Conservation (phyloP, 2,329 filamentous ascomycete species). For the Cyphellophora attinorum region DNA sequence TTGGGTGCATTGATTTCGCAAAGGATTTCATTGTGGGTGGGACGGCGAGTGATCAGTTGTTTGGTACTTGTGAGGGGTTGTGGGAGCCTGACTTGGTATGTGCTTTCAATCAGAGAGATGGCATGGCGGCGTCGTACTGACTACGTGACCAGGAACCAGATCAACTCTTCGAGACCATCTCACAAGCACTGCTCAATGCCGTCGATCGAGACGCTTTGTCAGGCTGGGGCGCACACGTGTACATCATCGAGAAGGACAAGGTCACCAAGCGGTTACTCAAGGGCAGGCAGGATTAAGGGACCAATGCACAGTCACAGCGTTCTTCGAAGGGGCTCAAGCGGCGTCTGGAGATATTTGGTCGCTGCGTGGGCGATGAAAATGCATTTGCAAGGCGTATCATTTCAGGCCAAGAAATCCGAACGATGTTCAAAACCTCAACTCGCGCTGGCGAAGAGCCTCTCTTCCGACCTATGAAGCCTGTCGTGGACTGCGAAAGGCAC, state of each 20-base stretch:
- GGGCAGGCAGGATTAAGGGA: slow-evolving; percentile 90
- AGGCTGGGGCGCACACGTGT: slow-evolving; percentile 96
- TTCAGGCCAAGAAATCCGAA: no score
- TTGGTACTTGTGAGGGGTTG: slow-evolving; percentile 94
- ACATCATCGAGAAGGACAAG: slow-evolving; percentile 99
- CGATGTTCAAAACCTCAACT: no score
- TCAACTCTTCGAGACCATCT: slow-evolving; percentile 96
- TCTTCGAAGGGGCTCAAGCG: no score
- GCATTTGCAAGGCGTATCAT: no score
- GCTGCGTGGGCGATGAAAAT: no score
- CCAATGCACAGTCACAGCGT: no score
- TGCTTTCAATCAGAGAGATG: slow-evolving; percentile 14
- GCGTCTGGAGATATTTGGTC: no score
- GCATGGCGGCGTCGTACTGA: not conserved
- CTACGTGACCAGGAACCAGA: slow-evolving; percentile 61
- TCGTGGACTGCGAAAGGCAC: no score
- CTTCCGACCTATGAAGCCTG: no score
- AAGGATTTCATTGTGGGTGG: slow-evolving; percentile 99
- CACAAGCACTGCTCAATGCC: slow-evolving; percentile 87
- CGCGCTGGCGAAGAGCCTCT: no score
- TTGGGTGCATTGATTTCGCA: slow-evolving; percentile 98
- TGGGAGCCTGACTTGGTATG: slow-evolving; percentile 95
- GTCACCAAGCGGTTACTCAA: slow-evolving; percentile 98
- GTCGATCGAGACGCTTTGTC: slow-evolving; percentile 94
- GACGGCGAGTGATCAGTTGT: slow-evolving; percentile 92